phyloP scores from a whole-genome alignment of 129 eudicot species.

The Flaveria bidentis region DNA sequence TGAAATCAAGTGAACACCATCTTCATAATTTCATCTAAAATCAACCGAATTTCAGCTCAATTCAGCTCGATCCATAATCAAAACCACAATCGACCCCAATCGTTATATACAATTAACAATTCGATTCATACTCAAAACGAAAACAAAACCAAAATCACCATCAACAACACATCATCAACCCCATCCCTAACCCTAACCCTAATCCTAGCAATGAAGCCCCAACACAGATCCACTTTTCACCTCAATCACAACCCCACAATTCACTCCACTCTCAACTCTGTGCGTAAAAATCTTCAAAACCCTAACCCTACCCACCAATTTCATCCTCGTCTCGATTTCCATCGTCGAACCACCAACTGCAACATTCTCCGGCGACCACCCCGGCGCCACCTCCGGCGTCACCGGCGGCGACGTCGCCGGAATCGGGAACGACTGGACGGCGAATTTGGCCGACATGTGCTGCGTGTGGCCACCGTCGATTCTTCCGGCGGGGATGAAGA shows the following conservation, averaged over 20 bases:
- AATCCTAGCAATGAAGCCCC: constrained; percentile 69
- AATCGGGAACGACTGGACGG: constrained; percentile 64
- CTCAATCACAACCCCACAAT: constrained; percentile 74
- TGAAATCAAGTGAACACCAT: too few relatives aligned
- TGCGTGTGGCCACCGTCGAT: constrained; percentile 80
- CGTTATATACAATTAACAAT: constrained; percentile 36
- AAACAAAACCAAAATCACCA: not conserved
- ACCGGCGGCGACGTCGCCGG: constrained; percentile 36
- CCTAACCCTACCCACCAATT: constrained; percentile 88
- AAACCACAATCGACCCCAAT: constrained; percentile 12
- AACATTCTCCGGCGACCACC: not conserved
- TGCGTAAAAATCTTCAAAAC: constrained; percentile 85
- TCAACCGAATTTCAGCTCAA: constrained; percentile 14
- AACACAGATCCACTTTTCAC: constrained; percentile 69
- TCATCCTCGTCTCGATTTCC: constrained; percentile 91
- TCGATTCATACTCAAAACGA: not conserved
- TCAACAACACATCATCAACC: not conserved
- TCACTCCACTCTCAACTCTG: constrained; percentile 68
- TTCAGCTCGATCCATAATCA: constrained; percentile 1
- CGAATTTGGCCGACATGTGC: constrained; percentile 80
- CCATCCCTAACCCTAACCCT: not conserved
- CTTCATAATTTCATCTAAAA: not conserved
- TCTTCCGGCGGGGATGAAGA: constrained; percentile 86
- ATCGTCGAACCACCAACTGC: constrained; percentile 42
- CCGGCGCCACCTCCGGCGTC: constrained; percentile 6